Evolutionary conservation across 2,329 filamentous ascomycete genomes (phyloP).

Genomic region (Aspergillus awamori): DNA sequence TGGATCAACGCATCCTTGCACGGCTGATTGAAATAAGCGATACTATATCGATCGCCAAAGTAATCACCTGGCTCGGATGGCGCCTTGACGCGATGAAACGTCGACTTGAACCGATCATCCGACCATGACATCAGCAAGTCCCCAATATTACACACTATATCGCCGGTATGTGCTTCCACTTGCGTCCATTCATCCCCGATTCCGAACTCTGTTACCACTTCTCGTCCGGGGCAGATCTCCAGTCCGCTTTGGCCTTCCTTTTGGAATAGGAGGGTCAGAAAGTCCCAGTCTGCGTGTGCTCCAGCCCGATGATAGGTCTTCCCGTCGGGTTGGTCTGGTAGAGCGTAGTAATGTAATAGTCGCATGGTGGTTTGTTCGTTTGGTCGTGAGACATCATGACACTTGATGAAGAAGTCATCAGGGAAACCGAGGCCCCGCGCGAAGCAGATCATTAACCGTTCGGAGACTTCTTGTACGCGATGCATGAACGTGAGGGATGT

Average conservation of each 20-base stretch:
- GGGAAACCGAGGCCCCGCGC: conserved; percentile 60
- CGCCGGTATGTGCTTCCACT: conserved; percentile 57
- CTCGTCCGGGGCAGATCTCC: conserved; percentile 67
- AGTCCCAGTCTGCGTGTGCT: conserved; percentile 66
- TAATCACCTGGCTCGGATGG: conserved; percentile 58
- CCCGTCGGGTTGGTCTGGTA: conserved; percentile 41
- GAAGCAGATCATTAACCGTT: conserved; percentile 48
- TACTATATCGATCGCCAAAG: conserved; percentile 64
- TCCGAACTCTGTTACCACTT: conserved; percentile 62
- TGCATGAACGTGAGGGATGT: conserved; percentile 58
- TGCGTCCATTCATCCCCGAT: conserved; percentile 65
- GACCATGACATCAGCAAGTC: conserved; percentile 69
- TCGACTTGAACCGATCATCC: conserved; percentile 69
- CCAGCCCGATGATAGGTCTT: conserved; percentile 61
- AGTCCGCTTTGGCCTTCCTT: conserved; percentile 62
- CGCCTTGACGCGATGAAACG: conserved; percentile 66
- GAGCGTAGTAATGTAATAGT: conserved; percentile 60
- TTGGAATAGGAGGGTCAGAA: conserved; percentile 66
- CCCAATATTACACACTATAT: conserved; percentile 67
- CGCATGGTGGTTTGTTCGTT: conserved; percentile 60
- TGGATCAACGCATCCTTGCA: conserved; percentile 61
- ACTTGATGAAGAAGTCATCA: conserved; percentile 59
- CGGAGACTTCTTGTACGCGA: conserved; percentile 55
- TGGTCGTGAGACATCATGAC: conserved; percentile 54
- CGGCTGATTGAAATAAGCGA: conserved; percentile 69